Conservation (phyloP, 495 filamentous ascomycete genomes). For the Entonaema liquescens region DNA sequence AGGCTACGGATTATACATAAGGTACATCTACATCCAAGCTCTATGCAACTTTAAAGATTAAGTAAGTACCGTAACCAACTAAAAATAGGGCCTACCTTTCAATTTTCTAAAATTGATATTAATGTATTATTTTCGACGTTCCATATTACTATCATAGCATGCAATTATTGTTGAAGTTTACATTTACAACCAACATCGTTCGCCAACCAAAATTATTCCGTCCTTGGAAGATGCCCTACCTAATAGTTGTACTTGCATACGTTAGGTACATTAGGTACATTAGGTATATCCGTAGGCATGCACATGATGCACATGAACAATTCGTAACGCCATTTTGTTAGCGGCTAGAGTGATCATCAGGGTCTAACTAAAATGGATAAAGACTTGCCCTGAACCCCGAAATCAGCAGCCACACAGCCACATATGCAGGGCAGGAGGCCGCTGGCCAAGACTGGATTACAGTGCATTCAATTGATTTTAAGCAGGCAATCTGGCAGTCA, state of each 20-base stretch:
- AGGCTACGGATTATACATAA: background rate
- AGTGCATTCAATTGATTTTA: background rate
- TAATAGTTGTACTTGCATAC: background rate
- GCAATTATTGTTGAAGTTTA: background rate
- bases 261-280: background rate
- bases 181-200: background rate
- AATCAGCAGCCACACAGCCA: slow-evolving; percentile 36
- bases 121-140: background rate
- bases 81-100: background rate
- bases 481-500: background rate
- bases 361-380: slow-evolving; percentile 5
- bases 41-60: background rate
- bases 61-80: background rate
- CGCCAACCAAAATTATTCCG: background rate
- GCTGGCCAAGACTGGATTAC: background rate
- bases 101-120: background rate
- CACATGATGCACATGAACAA: slow-evolving; percentile 18
- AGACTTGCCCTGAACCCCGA: slow-evolving; percentile 24
- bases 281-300: slow-evolving; percentile 3
- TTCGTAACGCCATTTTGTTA: slow-evolving; percentile 11
- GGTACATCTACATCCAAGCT: too few species aligned
- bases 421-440: slow-evolving; percentile 14
- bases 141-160: background rate
- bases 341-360: slow-evolving; percentile 29
- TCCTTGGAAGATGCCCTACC: slow-evolving; percentile 5